Evolutionary conservation across 2,329 filamentous ascomycete genomes (phyloP).

Genomic region (Ophioceras dolichostomum): DNA sequence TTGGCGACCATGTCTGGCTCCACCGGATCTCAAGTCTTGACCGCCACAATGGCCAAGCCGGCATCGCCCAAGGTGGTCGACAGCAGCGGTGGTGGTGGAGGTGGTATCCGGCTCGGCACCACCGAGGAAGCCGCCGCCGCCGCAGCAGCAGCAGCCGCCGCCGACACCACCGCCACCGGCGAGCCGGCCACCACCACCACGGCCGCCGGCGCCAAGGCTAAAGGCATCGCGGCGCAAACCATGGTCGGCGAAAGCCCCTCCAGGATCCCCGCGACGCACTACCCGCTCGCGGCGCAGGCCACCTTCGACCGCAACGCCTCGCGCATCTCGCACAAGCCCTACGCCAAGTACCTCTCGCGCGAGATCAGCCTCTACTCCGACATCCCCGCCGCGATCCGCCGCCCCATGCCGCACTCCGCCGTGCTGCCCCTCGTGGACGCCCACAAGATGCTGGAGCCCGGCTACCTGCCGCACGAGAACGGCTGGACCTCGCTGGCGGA

Average conservation of each 20-base stretch:
- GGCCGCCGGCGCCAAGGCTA: background rate
- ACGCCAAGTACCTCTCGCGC: slow-evolving; percentile 5
- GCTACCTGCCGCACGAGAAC: slow-evolving; percentile 6
- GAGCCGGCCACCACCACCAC: background rate
- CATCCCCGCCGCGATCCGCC: slow-evolving; percentile 4
- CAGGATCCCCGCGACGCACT: slow-evolving; percentile 5
- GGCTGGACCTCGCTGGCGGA: slow-evolving; percentile 7
- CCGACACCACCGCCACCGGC: background rate
- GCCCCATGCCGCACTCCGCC: slow-evolving; percentile 3
- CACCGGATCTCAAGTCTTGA: background rate
- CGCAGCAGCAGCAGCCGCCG: background rate
- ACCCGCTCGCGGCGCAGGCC: slow-evolving; percentile 5
- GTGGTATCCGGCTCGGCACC: slow-evolving; percentile 1
- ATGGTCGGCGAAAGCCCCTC: background rate
- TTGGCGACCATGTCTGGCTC: background rate
- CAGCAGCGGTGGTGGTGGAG: no score
- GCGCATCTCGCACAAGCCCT: slow-evolving; percentile 5
- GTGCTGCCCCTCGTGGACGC: slow-evolving; percentile 4
- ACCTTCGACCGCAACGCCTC: slow-evolving; percentile 3
- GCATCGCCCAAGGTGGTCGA: background rate
- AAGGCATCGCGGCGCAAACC: no score
- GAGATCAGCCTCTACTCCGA: slow-evolving; percentile 6
- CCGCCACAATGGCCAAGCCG: background rate
- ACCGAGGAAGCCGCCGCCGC: background rate
- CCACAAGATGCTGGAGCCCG: slow-evolving; percentile 5